phyloP scores from a whole-genome alignment of 768 basidiomycete genomes.

The Rhizopogon roseolus region DNA sequence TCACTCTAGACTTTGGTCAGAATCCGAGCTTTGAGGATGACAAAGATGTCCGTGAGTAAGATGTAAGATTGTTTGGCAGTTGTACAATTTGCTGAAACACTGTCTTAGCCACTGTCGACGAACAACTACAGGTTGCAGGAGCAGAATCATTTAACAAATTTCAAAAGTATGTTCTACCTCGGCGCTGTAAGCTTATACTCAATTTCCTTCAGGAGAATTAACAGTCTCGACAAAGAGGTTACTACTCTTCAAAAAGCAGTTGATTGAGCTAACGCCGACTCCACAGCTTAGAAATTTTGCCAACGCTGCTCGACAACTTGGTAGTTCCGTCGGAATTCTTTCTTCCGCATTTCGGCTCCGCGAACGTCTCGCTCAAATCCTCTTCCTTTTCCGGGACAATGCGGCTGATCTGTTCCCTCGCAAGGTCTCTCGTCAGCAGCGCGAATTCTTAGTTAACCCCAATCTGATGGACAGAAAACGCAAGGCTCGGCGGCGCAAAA shows the following conservation, averaged over 20 bases:
- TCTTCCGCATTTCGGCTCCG: conserved; percentile 72
- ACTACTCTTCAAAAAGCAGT: background rate
- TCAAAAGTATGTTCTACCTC: conserved; percentile 40
- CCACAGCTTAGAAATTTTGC: conserved; percentile 69
- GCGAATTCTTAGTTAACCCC: conserved; percentile 31
- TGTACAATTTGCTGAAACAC: background rate
- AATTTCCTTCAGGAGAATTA: conserved; percentile 40
- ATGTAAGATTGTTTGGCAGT: conserved; percentile 22
- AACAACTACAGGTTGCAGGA: conserved; percentile 63
- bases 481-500: conserved; percentile 14
- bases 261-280: background rate
- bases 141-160: conserved; percentile 63
- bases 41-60: conserved; percentile 57
- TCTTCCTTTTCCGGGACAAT: conserved; percentile 71
- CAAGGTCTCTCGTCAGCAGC: conserved; percentile 45
- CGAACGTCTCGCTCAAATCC: conserved; percentile 60
- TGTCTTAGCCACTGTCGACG: conserved; percentile 54
- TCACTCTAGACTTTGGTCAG: conserved; percentile 30
- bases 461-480: conserved; percentile 18
- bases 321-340: conserved; percentile 72
- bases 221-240: conserved; percentile 64
- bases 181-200: conserved; percentile 1
- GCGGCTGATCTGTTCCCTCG: conserved; percentile 74
- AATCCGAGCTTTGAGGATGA: conserved; percentile 57
- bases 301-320: conserved; percentile 71